A percentile compares a stretch with the other conserved stretches of the same genome.
phyloP scores from a whole-genome alignment of 2,329 filamentous ascomycete genomes.

The Fusarium temperatum region DNA sequence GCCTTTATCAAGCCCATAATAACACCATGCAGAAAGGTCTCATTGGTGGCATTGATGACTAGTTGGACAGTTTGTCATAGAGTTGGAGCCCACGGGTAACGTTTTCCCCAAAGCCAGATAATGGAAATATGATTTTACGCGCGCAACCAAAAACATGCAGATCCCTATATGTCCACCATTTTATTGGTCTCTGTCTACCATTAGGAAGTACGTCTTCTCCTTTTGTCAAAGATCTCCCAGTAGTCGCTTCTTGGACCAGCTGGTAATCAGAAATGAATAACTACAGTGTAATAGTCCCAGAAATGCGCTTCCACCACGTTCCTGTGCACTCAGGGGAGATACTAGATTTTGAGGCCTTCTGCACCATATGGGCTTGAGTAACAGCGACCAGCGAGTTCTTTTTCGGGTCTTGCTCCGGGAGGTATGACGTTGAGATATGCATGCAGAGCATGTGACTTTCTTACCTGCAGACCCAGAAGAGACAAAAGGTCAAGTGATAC shows the following conservation, averaged over 20 bases:
- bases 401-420: not conserved
- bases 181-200: rapidly evolving
- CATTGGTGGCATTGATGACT: too few relatives aligned
- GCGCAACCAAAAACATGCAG: rapidly evolving
- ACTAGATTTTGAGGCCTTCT: not conserved
- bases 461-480: not conserved
- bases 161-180: rapidly evolving
- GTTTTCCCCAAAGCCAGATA: too few relatives aligned
- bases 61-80: rapidly evolving
- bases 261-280: rapidly evolving
- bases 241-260: too few relatives aligned
- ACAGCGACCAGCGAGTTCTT: rapidly evolving
- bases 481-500: not conserved
- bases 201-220: rapidly evolving
- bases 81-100: not conserved
- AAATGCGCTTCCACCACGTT: rapidly evolving
- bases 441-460: not conserved
- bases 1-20: too few relatives aligned
- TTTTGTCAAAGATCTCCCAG: too few relatives aligned
- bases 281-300: too few relatives aligned
- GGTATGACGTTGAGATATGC: not conserved
- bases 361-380: rapidly evolving
- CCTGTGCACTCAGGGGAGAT: rapidly evolving
- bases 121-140: too few relatives aligned
- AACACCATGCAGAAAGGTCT: too few relatives aligned